Evolutionary conservation across 768 basidiomycete genomes (phyloP).

Genomic region (Paxillus ammoniavirescens): DNA sequence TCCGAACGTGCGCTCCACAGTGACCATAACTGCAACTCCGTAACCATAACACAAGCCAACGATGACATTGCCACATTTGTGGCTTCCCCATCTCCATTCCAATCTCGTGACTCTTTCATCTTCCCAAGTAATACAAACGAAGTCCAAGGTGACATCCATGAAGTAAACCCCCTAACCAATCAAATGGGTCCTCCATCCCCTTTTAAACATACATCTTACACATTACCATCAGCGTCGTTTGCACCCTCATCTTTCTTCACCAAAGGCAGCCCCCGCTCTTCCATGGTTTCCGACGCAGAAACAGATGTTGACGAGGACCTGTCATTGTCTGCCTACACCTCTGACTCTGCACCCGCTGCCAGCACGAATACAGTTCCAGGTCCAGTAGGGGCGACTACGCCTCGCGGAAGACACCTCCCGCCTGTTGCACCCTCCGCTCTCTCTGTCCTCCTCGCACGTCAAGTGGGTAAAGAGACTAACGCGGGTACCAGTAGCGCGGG

Average conservation of each 20-base stretch:
- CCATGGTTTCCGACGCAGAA: conserved; percentile 19
- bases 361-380: conserved; percentile 5
- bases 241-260: conserved; percentile 19
- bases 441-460: conserved; percentile 35
- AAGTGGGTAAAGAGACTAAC: conserved; percentile 2
- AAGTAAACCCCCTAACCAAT: conserved; percentile 14
- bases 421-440: conserved; percentile 31
- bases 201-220: conserved; percentile 15
- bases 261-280: conserved; percentile 25
- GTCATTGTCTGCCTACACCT: conserved; percentile 28
- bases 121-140: conserved; percentile 32
- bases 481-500: not conserved
- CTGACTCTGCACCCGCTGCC: conserved; percentile 17
- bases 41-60: conserved; percentile 8
- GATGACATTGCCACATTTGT: conserved; percentile 20
- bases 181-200: conserved; percentile 9
- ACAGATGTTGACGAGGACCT: conserved; percentile 28
- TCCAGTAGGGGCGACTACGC: conserved; percentile 13
- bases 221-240: conserved; percentile 21
- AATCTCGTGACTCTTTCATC: conserved; percentile 37
- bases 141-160: conserved; percentile 19
- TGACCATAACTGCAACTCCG: conserved; percentile 5
- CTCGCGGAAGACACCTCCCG: conserved; percentile 22
- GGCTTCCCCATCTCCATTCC: conserved; percentile 19
- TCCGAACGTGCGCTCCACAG: conserved; percentile 22